A percentile compares a stretch with the other conserved stretches of the same genome.
phyloP scores from a whole-genome alignment of 768 basidiomycete genomes.

The Termitomyces titanicus region DNA sequence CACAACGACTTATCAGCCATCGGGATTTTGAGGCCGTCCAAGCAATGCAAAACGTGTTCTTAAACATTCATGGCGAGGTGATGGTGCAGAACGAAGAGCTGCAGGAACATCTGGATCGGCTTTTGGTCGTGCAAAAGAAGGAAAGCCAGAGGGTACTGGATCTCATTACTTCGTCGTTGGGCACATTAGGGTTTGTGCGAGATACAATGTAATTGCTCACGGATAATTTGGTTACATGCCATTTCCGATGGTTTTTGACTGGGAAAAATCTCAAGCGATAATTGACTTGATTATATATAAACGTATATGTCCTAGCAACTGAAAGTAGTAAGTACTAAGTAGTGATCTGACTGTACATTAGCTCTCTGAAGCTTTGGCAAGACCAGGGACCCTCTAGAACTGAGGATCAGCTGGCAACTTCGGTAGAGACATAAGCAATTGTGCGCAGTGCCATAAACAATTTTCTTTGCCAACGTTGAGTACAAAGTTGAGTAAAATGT shows the following conservation, averaged over 20 bases:
- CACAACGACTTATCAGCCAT: conserved; percentile 67
- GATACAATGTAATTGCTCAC: conserved; percentile 45
- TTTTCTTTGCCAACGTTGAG: too few species aligned
- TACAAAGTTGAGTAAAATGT: neutral
- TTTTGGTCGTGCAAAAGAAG: conserved; percentile 64
- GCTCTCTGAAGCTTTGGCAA: too few species aligned
- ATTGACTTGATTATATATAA: too few species aligned
- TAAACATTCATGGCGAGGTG: conserved; percentile 81
- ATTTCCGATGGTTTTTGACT: too few species aligned
- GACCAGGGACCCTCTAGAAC: too few species aligned
- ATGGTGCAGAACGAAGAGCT: conserved; percentile 72
- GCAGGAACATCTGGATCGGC: conserved; percentile 45
- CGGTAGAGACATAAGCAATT: too few species aligned
- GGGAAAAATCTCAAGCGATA: too few species aligned
- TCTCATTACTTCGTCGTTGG: conserved; percentile 68
- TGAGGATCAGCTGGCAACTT: too few species aligned
- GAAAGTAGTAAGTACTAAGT: too few species aligned
- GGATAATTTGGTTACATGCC: neutral
- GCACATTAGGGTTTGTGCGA: conserved; percentile 73
- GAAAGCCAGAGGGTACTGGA: conserved; percentile 80
- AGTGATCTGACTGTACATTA: too few species aligned
- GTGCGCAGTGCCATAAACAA: too few species aligned
- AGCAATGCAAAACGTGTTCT: conserved; percentile 78
- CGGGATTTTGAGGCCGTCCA: conserved; percentile 96
- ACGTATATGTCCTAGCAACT: too few species aligned